These are phyloP conservation scores for Paxillus involutus DNA, from an alignment of 768 basidiomycete species.

Conservation along the genomic window DNA sequence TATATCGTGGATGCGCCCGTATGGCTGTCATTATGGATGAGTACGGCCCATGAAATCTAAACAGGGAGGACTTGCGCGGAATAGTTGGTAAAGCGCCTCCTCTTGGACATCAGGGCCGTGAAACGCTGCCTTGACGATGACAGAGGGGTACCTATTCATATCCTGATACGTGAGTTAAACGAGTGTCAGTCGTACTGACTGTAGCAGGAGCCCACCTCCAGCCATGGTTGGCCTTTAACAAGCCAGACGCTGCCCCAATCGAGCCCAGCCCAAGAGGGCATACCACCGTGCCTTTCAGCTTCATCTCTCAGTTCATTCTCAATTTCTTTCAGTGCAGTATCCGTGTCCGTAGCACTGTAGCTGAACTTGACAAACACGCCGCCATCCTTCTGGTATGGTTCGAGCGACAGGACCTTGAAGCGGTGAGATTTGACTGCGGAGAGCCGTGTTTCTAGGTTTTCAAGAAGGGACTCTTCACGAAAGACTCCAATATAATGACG, in stretches of 20 bases:
- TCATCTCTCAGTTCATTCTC: slow-evolving; percentile 47
- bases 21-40: slow-evolving; percentile 52
- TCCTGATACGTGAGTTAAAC: slow-evolving; percentile 50
- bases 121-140: slow-evolving; percentile 73
- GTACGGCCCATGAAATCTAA: not conserved
- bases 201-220: slow-evolving; percentile 53
- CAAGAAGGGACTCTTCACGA: slow-evolving; percentile 58
- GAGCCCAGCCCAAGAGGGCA: slow-evolving; percentile 64
- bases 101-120: slow-evolving; percentile 88
- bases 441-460: slow-evolving; percentile 46
- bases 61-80: slow-evolving; percentile 56
- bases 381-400: slow-evolving; percentile 77
- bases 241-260: slow-evolving; percentile 59
- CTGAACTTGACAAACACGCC: slow-evolving; percentile 80
- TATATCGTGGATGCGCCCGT: slow-evolving; percentile 76
- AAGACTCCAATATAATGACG: slow-evolving; percentile 64
- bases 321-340: slow-evolving; percentile 46
- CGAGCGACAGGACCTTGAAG: slow-evolving; percentile 62
- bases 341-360: slow-evolving; percentile 43
- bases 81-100: slow-evolving; percentile 72
- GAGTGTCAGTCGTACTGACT: not conserved
- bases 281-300: slow-evolving; percentile 48
- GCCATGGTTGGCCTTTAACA: slow-evolving; percentile 78
- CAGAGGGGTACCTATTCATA: slow-evolving; percentile 77
- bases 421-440: slow-evolving; percentile 50